Evolutionary conservation across 805 yeast species (phyloP), one percentile per base, ranked within the genome.

Genomic region (Candida suzukii): DNA sequence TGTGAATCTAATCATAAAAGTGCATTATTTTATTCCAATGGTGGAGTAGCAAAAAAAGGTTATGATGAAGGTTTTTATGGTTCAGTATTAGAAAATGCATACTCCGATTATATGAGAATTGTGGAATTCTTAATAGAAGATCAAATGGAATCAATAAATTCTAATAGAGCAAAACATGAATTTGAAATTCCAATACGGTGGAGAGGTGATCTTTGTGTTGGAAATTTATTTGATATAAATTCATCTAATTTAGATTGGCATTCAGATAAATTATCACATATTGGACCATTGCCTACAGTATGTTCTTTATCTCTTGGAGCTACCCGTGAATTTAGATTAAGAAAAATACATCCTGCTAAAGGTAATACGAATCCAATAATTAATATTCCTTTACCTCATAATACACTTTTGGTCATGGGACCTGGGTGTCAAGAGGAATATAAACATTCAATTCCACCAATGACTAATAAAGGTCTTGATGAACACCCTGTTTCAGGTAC

Each of bases 371-470:
- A 49, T 41, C 67, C 40, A 54, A 76, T 20, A 66, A 70, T 54
- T 61, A 57, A 83, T 24, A 66, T 81, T 1, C 81, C 78, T n/a
- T 53, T 81, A 3, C 83, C 86, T 0, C 88, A 85, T 55, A 85
- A 85, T 52, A 70, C 85, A 9, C 56, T 85, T 30, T 51, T 84
- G 2, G 59, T 85, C 2, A 84, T 85, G 95, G 78, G 80, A 44
- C 83, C 87, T 1, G 88, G 87, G 0, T 79, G 85, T 46, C 95
- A 85, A 54, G 95, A 85, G 47, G 76, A 74, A 39, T 85, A 62
- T 54, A 83, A 78, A 51, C 95, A 86, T 52, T 65, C 78, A 44
- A 76, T 85, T 0, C 74, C 74, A 4, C 19, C 33, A 10, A 37
- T 37, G 39, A 18, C n/a, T 3, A 18, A 18, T 12, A 65, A 78